phyloP scores from a whole-genome alignment of 78 protist species.

The Dictyostelium discoideum region DNA sequence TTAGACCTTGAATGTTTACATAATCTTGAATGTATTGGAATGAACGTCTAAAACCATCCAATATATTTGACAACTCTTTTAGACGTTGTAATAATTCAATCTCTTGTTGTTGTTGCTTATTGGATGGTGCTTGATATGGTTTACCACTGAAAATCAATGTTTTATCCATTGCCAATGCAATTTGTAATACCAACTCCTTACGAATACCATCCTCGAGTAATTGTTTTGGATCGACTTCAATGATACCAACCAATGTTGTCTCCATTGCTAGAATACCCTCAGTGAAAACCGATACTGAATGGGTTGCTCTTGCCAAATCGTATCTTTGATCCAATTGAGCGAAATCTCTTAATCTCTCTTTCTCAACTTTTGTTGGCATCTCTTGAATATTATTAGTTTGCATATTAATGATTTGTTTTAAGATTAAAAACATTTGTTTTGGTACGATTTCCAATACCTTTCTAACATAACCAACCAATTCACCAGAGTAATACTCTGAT shows the following conservation, averaged over 20 bases:
- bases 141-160: conserved; percentile 62
- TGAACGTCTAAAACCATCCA: conserved; percentile 91
- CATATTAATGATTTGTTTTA: conserved; percentile 89
- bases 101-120: not conserved
- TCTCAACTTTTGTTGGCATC: conserved; percentile 92
- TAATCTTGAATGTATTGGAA: conserved; percentile 93
- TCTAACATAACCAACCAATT: conserved; percentile 92
- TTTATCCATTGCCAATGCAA: conserved; percentile 85
- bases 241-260: conserved; percentile 96
- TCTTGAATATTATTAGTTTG: conserved; percentile 87
- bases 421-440: conserved; percentile 85
- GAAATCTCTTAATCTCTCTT: conserved; percentile 85
- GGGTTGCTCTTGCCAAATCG: conserved; percentile 89
- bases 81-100: conserved; percentile 72
- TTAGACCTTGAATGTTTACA: conserved; percentile 92
- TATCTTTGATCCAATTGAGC: conserved; percentile 95
- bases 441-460: conserved; percentile 97
- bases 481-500: conserved; percentile 93
- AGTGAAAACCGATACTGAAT: conserved; percentile 92
- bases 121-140: not conserved
- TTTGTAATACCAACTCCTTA: conserved; percentile 92
- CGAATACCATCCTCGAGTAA: conserved; percentile 97
- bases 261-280: conserved; percentile 99
- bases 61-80: conserved; percentile 20
- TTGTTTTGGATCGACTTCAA: conserved; percentile 90